Conservation (phyloP, 1,284 basidiomycete genomes). For the Microbotryum lychnidis-dioicae region DNA sequence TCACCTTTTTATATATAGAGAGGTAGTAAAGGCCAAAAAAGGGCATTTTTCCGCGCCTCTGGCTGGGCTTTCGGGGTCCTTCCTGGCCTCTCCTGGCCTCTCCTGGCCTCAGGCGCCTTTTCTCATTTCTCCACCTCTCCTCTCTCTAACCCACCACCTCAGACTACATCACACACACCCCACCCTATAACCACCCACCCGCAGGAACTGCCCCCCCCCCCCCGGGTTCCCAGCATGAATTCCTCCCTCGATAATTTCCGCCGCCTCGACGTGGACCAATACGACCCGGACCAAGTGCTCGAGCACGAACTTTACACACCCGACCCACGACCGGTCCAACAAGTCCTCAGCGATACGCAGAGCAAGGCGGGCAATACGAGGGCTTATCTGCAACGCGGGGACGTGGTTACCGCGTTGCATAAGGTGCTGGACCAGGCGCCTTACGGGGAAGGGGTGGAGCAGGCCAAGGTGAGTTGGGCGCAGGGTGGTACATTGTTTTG, state of each 20-base stretch:
- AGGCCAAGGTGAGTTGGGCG: constrained; percentile 63
- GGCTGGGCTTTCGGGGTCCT: too few species aligned
- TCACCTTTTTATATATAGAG: too few species aligned
- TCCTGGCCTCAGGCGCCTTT: too few species aligned
- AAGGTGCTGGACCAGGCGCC: constrained; percentile 67
- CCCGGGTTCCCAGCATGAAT: background rate
- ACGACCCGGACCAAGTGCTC: constrained; percentile 81
- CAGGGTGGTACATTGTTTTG: background rate
- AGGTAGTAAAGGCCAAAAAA: too few species aligned
- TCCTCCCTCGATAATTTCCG: constrained; percentile 17
- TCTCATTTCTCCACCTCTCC: too few species aligned
- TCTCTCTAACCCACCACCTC: too few species aligned
- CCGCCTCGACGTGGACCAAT: constrained; percentile 39
- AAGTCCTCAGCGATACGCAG: constrained; percentile 67
- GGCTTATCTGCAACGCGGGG: constrained; percentile 58
- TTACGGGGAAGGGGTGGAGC: constrained; percentile 70
- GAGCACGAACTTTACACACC: constrained; percentile 79
- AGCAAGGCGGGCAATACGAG: constrained; percentile 66
- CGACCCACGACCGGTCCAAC: constrained; percentile 68
- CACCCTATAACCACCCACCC: too few species aligned
- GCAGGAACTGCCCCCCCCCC: too few species aligned
- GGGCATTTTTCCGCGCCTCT: too few species aligned
- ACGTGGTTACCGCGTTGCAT: constrained; percentile 62
- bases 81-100: too few species aligned
- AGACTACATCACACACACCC: too few species aligned